Evolutionary conservation across 495 filamentous ascomycete genomes (phyloP).

Genomic region (Bombardia bombarda): DNA sequence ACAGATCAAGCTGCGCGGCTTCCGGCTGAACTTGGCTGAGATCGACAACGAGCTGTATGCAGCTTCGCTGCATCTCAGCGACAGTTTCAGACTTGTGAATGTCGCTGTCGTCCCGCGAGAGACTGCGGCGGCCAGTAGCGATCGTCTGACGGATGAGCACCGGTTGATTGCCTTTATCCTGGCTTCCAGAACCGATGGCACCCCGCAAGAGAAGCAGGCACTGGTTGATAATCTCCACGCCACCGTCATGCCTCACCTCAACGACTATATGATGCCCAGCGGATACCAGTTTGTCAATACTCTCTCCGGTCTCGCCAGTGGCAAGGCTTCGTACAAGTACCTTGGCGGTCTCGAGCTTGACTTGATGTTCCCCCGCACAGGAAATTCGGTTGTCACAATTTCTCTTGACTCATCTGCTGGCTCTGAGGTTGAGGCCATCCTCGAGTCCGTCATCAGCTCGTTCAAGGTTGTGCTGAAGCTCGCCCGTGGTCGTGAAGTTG

Average conservation of each 20-base stretch:
- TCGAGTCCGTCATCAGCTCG: not conserved
- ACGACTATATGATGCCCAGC: not conserved
- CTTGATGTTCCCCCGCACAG: not conserved
- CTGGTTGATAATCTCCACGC: not conserved
- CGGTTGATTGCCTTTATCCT: not conserved
- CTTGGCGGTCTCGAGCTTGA: not conserved
- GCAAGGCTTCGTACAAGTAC: not conserved
- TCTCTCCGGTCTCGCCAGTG: not conserved
- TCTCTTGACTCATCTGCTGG: not conserved
- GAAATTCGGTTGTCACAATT: no score
- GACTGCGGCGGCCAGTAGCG: no score
- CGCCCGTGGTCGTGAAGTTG: not conserved
- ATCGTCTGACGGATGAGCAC: not conserved
- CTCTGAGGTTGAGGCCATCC: not conserved
- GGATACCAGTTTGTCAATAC: not conserved
- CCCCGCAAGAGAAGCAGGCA: not conserved
- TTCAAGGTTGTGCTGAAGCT: not conserved
- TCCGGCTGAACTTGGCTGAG: not conserved
- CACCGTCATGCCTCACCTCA: not conserved
- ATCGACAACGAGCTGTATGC: not conserved
- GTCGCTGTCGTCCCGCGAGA: not conserved
- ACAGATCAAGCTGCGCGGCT: not conserved
- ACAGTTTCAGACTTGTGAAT: not conserved
- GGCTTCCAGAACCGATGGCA: not conserved
- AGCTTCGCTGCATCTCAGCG: not conserved